These are phyloP conservation scores for Apiotrichum gracile DNA, from an alignment of 1,284 basidiomycete genomes.

Conservation along the genomic window DNA sequence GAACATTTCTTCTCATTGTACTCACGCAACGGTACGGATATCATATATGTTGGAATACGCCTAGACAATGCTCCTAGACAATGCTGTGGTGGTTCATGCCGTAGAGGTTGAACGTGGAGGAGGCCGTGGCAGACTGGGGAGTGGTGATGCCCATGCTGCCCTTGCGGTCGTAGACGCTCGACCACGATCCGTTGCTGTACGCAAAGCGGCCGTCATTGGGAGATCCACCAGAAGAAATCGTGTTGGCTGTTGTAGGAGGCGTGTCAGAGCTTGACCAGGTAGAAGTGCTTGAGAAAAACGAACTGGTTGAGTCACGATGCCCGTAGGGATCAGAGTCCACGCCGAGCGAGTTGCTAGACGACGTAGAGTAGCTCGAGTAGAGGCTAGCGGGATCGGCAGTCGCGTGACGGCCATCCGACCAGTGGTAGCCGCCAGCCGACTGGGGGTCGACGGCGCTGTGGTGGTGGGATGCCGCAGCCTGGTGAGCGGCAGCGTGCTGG, in stretches of 20 bases:
- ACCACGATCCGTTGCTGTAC: slow-evolving; percentile 1
- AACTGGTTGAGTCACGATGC: slow-evolving; percentile 11
- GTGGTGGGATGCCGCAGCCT: neutral
- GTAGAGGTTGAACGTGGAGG: slow-evolving; percentile 5
- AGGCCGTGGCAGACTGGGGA: neutral
- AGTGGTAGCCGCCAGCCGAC: neutral
- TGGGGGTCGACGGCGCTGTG: neutral
- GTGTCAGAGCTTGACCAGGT: slow-evolving; percentile 13
- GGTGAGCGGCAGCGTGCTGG: neutral
- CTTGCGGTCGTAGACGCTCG: slow-evolving; percentile 1
- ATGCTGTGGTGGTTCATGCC: slow-evolving; percentile 8
- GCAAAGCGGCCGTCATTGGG: slow-evolving; percentile 12
- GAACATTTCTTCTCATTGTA: no score
- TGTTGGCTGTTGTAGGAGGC: slow-evolving; percentile 19
- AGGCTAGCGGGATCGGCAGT: neutral
- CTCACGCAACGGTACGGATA: no score
- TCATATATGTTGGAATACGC: no score
- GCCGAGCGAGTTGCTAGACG: neutral
- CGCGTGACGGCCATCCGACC: neutral
- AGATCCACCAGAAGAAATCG: slow-evolving; percentile 12
- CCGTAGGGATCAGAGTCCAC: slow-evolving; percentile 8
- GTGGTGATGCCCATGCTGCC: neutral
- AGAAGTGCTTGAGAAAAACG: slow-evolving; percentile 12
- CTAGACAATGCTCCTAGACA: neutral
- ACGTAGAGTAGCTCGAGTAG: slow-evolving; percentile 2